phyloP scores from a whole-genome alignment of 202 grass and related monocot genomes.

The Digitaria exilis region DNA sequence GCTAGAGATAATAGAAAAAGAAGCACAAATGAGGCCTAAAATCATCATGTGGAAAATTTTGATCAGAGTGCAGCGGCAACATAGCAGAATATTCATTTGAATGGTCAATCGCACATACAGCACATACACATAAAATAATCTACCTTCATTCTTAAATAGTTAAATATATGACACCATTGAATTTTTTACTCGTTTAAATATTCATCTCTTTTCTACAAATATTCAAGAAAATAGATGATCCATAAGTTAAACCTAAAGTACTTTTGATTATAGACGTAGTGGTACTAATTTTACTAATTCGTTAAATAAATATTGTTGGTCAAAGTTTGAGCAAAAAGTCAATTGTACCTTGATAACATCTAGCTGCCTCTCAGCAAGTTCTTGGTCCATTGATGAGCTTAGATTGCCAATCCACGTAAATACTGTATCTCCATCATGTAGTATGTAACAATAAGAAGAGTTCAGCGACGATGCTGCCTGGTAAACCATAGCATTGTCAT shows the following conservation, averaged over 20 bases:
- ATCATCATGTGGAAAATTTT: slow-evolving; percentile 6
- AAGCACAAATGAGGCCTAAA: slow-evolving; percentile 13
- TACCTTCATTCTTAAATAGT: too few relatives aligned
- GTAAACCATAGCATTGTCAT: slow-evolving; percentile 36
- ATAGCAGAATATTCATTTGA: slow-evolving; percentile 9
- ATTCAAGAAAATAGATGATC: too few relatives aligned
- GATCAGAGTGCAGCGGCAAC: not conserved
- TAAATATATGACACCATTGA: too few relatives aligned
- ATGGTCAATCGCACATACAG: not conserved
- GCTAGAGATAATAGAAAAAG: not conserved
- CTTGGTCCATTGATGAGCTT: slow-evolving; percentile 87
- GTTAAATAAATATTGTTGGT: too few relatives aligned
- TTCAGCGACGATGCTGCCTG: slow-evolving; percentile 86
- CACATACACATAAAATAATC: slow-evolving; percentile 9
- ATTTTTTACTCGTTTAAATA: too few relatives aligned
- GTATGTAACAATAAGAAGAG: slow-evolving; percentile 95
- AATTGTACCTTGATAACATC: slow-evolving; percentile 84
- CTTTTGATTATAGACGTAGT: too few relatives aligned
- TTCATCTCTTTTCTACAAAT: too few relatives aligned
- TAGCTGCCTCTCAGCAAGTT: slow-evolving; percentile 88
- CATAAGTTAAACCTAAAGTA: too few relatives aligned
- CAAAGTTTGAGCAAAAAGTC: too few relatives aligned
- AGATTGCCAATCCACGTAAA: slow-evolving; percentile 97
- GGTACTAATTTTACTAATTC: too few relatives aligned
- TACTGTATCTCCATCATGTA: slow-evolving; percentile 80